Evolutionary conservation across 129 eudicot species (phyloP), one percentile per base, ranked within the genome.

Genomic region (Chrysanthemum lavandulifolium): DNA sequence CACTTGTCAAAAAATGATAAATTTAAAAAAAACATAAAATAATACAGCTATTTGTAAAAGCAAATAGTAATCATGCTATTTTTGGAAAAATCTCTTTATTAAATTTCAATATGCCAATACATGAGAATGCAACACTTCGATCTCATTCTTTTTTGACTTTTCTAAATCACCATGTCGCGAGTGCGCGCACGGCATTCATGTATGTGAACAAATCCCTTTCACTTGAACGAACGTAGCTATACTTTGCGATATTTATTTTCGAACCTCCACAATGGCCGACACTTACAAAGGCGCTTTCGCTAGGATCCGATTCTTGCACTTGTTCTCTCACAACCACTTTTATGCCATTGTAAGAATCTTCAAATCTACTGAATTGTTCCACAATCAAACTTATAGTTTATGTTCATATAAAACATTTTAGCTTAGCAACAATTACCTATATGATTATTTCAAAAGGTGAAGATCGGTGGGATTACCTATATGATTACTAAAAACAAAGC

Each of bases 251-350:
- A 48, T 23, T 43, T 52, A 31, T 50, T 60, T 68, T 58, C 55
- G n/a, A 60, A 36, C 69, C 67, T 31, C 27, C 25, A 23, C 13
- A 19, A 65, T 54, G 58, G 40, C 65, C 79, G 12, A 55, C 45
- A 48, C 18, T 48, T 49, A n/a, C 63, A 50, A 67, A 49, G 13
- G 31, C 3, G 56, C 3, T 33, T 10, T 13, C 7, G 0, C 6
- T 33, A 61, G 68, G 14, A 67, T 67, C 51, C 0, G 51, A 65
- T 75, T 75, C 79, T 40, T 55, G 18, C n/a, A 55, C 10, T 31
- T 5, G 29, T 25, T 54, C 29, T 33, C 36, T 12, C 43, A n/a
- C 65, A 65, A 53, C 2, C 65, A 51, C 10, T 48, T 15, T 31
- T 13, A 53, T 9, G 11, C 6, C 11, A 0, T 4, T n/a, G 2